Evolutionary conservation across 1,284 basidiomycete species (phyloP), one percentile per base, ranked within the genome.

Genomic region (Cryptococcus hybrid): DNA sequence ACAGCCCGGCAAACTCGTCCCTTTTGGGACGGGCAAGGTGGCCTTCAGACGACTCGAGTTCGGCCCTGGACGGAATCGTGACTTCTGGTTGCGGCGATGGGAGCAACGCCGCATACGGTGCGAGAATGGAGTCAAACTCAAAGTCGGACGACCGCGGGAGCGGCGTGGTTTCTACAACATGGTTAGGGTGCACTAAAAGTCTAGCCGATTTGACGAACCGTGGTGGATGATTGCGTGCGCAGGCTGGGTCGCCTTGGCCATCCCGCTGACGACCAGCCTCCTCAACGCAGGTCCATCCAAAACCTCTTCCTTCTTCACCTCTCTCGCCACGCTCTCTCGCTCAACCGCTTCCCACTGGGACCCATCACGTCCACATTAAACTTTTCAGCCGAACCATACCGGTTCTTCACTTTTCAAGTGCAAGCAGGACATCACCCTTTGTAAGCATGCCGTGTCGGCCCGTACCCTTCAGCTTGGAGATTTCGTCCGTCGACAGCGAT

Each of bases 381-480:
- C 15, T 89, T 89, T 56, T 89, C 90, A 18, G 85, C 82, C 1
- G 89, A 89, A 11, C 85, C 83, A 47, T 86, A 90, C 8, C 89
- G 88, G 52, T 66, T 77, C 62, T 66, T 64, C 54, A 77, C 64
- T 74, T 87, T 86, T 38, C 91, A 11, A 93, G 80, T 72, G 85
- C 87, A 5, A 88, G 80, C 38, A 95, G 82, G 1, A 94, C 86
- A 71, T 95, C 92, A 7, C 92, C 92, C 75, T 92, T 92, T 49
- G 91, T 95, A 60, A 95, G 75, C 88, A 92, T 92, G 13, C 91
- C 91, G 49, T 89, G 84, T 50, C 88, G 80, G 56, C 92, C 92
- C 3, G 90, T 91, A 36, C 89, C 76, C 63, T 81, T 80, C 63
- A 81, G 73, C 52, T 74, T 71, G 30, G 64, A 62, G 51, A 79